Base-by-base conservation (phyloP, 768 basidiomycete species). In the Lactarius quietus region DNA sequence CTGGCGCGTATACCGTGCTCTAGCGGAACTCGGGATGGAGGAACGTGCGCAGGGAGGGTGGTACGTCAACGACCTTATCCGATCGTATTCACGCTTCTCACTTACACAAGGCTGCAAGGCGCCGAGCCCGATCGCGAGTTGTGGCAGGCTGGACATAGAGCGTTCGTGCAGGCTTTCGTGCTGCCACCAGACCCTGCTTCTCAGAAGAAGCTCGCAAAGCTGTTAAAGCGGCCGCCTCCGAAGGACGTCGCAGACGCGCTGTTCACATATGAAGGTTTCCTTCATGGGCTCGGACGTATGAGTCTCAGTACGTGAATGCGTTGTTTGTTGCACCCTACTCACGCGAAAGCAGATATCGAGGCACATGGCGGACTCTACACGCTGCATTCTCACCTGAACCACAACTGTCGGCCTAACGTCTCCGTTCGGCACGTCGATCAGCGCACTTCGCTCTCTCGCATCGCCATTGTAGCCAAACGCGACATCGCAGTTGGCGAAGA, bases 361-460 rank as follows among this genome's bases (percentile, higher is more conserved):
- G 84, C 88, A 2, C 91, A 94, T 61, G 93, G 92, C 3, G 93
- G 93, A 2, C 78, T 96, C 12, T 96, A 95, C 76, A 83, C 82
- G 26, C 81, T 95, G 6, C 93, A 95, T 73, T 89, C 93, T 2
- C 91, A 95, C 69, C 74, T 95, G 35, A 97, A 96, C 75, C 94
- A 97, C 74, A 83, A 83, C 8, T 97, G 94, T 75, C 74, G 78
- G 20, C 92, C 94, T 0, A 95, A 93, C 74, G 70, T 87, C 56
- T 89, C 91, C 20, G 86, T 90, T 18, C 86, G 89, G 2, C 93
- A 93, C 72, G 76, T 92, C 63, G 87, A 91, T 73, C 82, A 81
- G 68, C 84, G 84, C 57, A 84, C 79, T 2, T 82, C 88, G 1
- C 86, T 92, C 61, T 80, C 87, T 8, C 84, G 91, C 41, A 89